Evolutionary conservation across 108 stramenopile genomes (phyloP).

Genomic region (Tribonema minus): DNA sequence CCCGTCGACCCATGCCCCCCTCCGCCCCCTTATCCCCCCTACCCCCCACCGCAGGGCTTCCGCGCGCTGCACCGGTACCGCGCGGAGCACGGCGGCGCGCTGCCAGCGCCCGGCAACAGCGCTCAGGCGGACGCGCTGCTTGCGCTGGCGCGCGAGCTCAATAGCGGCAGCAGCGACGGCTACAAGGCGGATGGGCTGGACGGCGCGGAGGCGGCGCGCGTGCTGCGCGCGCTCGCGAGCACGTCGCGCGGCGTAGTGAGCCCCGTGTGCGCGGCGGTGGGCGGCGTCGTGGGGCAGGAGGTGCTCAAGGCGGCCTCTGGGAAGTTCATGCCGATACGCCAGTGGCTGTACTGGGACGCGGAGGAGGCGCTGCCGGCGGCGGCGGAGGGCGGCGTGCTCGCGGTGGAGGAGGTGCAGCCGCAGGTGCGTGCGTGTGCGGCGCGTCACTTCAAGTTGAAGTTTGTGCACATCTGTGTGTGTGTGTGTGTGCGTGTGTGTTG

Average conservation of each 20-base stretch:
- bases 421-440: neutral
- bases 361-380: constrained; percentile 77
- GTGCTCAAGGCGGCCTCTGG: constrained; percentile 96
- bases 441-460: too few relatives aligned
- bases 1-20: too few relatives aligned
- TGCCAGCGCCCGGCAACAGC: constrained; percentile 75
- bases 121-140: constrained; percentile 65
- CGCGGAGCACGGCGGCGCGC: constrained; percentile 48
- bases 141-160: constrained; percentile 11
- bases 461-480: too few relatives aligned
- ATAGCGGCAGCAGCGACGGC: constrained; percentile 61
- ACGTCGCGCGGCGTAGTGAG: constrained; percentile 75
- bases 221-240: constrained; percentile 61
- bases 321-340: constrained; percentile 93
- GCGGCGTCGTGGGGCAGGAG: constrained; percentile 98
- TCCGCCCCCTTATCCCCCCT: too few relatives aligned
- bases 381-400: neutral
- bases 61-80: constrained; percentile 30
- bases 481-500: too few relatives aligned
- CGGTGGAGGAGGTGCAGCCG: constrained; percentile 46
- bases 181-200: constrained; percentile 33
- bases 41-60: too few relatives aligned
- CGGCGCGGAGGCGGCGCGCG: constrained; percentile 5
- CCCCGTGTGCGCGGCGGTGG: constrained; percentile 91
- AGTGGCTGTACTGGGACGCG: constrained; percentile 95